phyloP scores from a whole-genome alignment of 1,139 yeast genomes.

The Magnusiomyces ingens region DNA sequence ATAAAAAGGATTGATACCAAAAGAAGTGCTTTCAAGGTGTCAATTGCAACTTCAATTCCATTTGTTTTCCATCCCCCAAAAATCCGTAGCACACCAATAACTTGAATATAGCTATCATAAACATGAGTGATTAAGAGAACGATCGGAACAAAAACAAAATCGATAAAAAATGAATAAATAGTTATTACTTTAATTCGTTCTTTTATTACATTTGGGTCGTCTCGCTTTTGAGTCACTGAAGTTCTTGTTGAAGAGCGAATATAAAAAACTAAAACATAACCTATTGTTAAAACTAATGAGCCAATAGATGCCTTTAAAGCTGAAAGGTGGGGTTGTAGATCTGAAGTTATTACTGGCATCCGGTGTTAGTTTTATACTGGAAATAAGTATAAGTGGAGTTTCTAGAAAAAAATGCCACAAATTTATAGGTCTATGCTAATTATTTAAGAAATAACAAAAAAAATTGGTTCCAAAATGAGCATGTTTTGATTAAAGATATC shows the following conservation, averaged over 20 bases:
- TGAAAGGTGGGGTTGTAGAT: neutral
- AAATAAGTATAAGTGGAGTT: no score
- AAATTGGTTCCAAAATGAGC: no score
- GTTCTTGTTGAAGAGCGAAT: constrained; percentile 28
- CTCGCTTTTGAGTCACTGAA: constrained; percentile 24
- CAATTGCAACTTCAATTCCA: constrained; percentile 18
- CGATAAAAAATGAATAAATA: constrained; percentile 28
- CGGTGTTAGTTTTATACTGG: no score
- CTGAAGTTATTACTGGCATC: neutral
- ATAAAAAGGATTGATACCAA: constrained; percentile 36
- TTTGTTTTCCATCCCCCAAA: constrained; percentile 29
- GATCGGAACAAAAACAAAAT: constrained; percentile 28
- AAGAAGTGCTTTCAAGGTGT: constrained; percentile 27
- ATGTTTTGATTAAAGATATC: no score
- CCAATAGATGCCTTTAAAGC: constrained; percentile 6
- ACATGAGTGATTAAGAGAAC: constrained; percentile 16
- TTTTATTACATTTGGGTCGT: constrained; percentile 35
- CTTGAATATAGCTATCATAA: constrained; percentile 21
- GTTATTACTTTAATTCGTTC: constrained; percentile 37
- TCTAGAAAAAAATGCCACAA: no score
- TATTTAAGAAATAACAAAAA: no score
- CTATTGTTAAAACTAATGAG: constrained; percentile 10
- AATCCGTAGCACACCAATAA: constrained; percentile 25
- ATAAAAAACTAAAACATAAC: constrained; percentile 32
- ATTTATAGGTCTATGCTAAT: no score